Evolutionary conservation across 495 filamentous ascomycete species (phyloP).

Genomic region (Neurospora sp.): DNA sequence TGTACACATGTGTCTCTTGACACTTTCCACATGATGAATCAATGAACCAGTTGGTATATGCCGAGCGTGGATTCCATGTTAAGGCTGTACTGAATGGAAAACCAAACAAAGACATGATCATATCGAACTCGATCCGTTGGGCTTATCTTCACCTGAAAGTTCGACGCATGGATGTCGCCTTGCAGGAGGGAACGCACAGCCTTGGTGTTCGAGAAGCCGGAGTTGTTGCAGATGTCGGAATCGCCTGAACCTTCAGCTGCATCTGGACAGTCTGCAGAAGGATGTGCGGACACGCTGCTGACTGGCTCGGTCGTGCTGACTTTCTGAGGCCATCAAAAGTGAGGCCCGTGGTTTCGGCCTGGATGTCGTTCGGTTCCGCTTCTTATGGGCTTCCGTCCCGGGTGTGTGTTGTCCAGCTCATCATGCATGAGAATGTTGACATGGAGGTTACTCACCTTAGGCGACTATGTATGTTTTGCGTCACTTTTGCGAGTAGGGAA

Average conservation of each 20-base stretch:
- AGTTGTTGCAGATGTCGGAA: background rate
- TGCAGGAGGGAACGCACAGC: background rate
- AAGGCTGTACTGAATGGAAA: background rate
- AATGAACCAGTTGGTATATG: background rate
- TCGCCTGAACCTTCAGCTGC: background rate
- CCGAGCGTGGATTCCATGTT: background rate
- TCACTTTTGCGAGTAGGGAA: background rate
- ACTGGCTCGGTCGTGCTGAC: background rate
- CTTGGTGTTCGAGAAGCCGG: background rate
- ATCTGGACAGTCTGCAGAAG: background rate
- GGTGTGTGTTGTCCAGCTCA: slow-evolving; percentile 19
- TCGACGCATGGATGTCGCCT: background rate
- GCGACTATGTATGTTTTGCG: slow-evolving; percentile 36
- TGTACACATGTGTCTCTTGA: background rate
- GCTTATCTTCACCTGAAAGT: background rate
- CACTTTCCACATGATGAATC: background rate
- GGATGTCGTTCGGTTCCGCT: background rate
- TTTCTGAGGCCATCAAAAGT: background rate
- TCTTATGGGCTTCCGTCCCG: background rate
- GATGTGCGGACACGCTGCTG: background rate
- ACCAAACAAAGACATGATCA: background rate
- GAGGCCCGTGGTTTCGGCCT: background rate
- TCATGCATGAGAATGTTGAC: slow-evolving; percentile 26
- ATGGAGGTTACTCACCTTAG: slow-evolving; percentile 16
- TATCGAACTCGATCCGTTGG: background rate